Base-by-base conservation (phyloP, 1,284 basidiomycete species). In the Mrakiaceae sp. region DNA sequence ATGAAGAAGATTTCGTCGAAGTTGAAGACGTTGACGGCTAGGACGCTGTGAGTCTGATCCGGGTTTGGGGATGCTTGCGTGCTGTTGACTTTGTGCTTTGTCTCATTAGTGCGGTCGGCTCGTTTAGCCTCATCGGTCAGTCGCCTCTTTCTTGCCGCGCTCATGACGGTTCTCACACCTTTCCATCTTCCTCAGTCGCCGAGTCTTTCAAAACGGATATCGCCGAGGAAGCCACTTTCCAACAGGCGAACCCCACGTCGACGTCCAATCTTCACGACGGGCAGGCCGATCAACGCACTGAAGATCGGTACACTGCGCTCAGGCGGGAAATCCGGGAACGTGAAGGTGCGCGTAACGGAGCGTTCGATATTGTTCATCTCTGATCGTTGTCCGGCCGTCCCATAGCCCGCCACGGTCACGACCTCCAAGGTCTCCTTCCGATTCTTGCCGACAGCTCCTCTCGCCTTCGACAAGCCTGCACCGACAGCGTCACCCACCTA, bases 381-480 rank as follows among this genome's bases (percentile, higher is more conserved):
- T 27, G 27, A 27, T 27, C 27, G 27, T 27, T 27, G 27, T 27
- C 27, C 27, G 27, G 27, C 27, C 27, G 27, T 27, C 27, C 27
- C 27, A 27, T 27, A 27, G 27, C 70, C 1, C 69, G 75, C 46
- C 73, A 80, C 67, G 69, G 71, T 39, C 75, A 82, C 16, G 76
- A 78, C 42, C 73, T 81, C 12, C 65, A 70, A 16, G 79, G 82
- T 58, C 74, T 86, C 49, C 70, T 85, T 8, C 81, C 82, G 1
- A 72, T 80, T 10, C 72, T 86, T 64, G 73, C 73, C 9, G 70
- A 74, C 12, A 73, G 79, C 3, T 83, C 83, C 0, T 63, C 69
- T 9, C 75, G 78, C 1, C 73, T 84, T 0, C 79, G 82, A 14
- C 59, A 68, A 4, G 75, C 80, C 0, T 75, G 76, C 46, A 68